Evolutionary conservation across 164 flowering plant genomes (phyloP).

Genomic region (Amborella trichopoda): DNA sequence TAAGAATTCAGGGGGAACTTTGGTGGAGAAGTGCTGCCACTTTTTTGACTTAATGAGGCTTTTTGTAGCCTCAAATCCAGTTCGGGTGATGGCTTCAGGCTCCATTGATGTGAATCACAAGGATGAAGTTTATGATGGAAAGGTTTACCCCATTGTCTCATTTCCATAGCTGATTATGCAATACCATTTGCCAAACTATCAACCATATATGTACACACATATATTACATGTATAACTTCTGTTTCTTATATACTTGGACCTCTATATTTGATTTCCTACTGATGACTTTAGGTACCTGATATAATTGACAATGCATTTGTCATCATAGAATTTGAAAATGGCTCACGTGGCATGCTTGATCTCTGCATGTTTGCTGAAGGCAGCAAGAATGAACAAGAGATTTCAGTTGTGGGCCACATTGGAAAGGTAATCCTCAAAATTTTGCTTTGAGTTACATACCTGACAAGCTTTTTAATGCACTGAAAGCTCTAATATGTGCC

Average conservation of each 20-base stretch:
- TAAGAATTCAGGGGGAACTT: conserved; percentile 77
- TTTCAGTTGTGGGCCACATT: conserved; percentile 77
- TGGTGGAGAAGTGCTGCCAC: conserved; percentile 98
- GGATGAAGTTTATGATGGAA: conserved; percentile 90
- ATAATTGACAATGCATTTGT: conserved; percentile 95
- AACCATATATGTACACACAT: too few species aligned
- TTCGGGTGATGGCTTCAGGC: conserved; percentile 96
- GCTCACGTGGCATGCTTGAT: conserved; percentile 83
- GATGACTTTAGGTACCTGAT: conserved; percentile 68
- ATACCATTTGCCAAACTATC: too few species aligned
- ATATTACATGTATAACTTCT: too few species aligned
- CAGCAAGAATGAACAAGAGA: conserved; percentile 95
- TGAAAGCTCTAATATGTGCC: too few species aligned
- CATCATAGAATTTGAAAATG: conserved; percentile 82
- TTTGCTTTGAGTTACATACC: too few species aligned
- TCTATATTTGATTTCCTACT: background rate
- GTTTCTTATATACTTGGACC: background rate
- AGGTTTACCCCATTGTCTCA: conserved; percentile 21
- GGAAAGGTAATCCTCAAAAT: conserved; percentile 79
- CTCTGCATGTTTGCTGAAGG: conserved; percentile 99
- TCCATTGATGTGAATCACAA: conserved; percentile 92
- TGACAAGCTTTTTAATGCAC: too few species aligned
- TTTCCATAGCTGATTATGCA: too few species aligned
- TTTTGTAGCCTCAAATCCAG: conserved; percentile 77
- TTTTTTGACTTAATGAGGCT: conserved; percentile 95